phyloP scores from a whole-genome alignment of 2,329 filamentous ascomycete genomes.

The Penicillium sclerotiorum region DNA sequence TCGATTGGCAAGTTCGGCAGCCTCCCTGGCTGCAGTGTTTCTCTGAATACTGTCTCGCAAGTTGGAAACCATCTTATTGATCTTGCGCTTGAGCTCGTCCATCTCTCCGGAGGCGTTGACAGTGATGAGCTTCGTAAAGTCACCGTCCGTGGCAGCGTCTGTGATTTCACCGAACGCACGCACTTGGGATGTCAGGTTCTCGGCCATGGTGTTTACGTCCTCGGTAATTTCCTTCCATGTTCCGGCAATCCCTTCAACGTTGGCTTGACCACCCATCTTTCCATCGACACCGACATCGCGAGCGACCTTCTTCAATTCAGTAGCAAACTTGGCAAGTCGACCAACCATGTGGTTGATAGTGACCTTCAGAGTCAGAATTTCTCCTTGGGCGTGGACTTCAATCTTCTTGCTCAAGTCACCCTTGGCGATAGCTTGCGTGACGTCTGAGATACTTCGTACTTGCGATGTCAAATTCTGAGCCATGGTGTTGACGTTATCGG shows the following conservation, averaged over 20 bases:
- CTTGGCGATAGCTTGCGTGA: constrained; percentile 92
- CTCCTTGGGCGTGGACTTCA: constrained; percentile 90
- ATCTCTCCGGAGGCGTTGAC: constrained; percentile 98
- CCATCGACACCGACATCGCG: constrained; percentile 97
- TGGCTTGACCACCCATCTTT: constrained; percentile 97
- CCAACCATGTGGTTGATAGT: constrained; percentile 99
- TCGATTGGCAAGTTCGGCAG: constrained; percentile 94
- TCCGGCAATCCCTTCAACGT: constrained; percentile 88
- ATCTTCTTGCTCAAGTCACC: constrained; percentile 97
- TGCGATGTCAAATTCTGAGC: constrained; percentile 65
- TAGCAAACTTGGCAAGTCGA: constrained; percentile 90
- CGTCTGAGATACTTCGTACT: constrained; percentile 88
- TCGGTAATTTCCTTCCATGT: constrained; percentile 98
- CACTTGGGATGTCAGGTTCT: constrained; percentile 90
- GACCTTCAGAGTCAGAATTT: constrained; percentile 90
- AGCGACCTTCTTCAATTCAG: constrained; percentile 91
- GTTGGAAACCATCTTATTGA: constrained; percentile 99
- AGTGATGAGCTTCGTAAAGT: constrained; percentile 95
- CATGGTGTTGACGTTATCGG: constrained; percentile 70
- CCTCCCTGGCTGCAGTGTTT: constrained; percentile 93
- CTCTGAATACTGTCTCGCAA: constrained; percentile 93
- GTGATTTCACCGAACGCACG: constrained; percentile 97
- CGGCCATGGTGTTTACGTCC: constrained; percentile 91
- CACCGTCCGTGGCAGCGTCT: constrained; percentile 94
- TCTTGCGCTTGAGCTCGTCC: constrained; percentile 98